Conservation (phyloP, 192 early-diverging fungal species). For the Radiomyces spectabilis region DNA sequence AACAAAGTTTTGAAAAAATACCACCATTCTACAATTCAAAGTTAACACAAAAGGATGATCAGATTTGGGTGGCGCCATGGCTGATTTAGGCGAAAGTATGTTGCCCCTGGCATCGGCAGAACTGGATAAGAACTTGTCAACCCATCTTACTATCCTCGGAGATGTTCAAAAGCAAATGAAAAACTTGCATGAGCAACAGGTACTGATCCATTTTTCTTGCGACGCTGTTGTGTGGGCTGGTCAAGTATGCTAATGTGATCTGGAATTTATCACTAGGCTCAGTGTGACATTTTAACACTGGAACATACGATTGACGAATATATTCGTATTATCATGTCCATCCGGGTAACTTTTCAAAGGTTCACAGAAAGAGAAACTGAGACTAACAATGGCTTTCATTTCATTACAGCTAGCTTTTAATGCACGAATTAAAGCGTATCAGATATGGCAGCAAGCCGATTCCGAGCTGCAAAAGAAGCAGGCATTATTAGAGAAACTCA, state of each 20-base stretch:
- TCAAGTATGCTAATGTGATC: neutral
- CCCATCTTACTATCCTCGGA: constrained; percentile 63
- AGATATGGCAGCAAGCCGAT: constrained; percentile 61
- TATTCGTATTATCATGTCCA: constrained; percentile 76
- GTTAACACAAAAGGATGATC: neutral
- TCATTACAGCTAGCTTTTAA: constrained; percentile 60
- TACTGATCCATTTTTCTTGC: constrained; percentile 2
- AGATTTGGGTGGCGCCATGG: constrained; percentile 60
- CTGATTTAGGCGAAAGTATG: constrained; percentile 81
- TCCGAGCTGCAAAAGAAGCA: constrained; percentile 64
- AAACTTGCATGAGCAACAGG: constrained; percentile 74
- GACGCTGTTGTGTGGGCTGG: neutral
- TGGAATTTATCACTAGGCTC: constrained; percentile 31
- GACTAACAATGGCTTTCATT: neutral
- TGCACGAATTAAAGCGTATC: constrained; percentile 61
- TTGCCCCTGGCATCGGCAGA: constrained; percentile 64
- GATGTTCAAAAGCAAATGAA: constrained; percentile 75
- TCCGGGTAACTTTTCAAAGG: constrained; percentile 43
- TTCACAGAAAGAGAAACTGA: neutral
- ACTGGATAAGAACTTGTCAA: constrained; percentile 56
- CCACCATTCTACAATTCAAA: too few relatives aligned
- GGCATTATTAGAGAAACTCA: constrained; percentile 55
- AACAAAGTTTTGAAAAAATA: neutral
- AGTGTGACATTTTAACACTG: constrained; percentile 65
- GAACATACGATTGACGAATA: constrained; percentile 84